These are phyloP conservation scores for Viola odorata DNA, from an alignment of 345 rosid genomes.

Conservation along the genomic window DNA sequence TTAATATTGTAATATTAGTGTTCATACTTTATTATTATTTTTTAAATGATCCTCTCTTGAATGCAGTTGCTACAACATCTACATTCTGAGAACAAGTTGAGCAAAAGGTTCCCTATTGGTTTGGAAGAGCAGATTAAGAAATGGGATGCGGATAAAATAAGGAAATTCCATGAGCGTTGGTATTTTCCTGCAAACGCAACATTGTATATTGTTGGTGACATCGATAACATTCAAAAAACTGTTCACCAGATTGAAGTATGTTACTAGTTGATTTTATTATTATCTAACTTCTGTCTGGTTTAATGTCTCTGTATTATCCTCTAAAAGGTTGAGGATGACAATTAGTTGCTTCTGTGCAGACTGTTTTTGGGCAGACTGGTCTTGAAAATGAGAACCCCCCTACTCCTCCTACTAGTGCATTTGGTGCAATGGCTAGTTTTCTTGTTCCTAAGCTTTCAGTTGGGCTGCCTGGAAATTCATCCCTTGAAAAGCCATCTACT, in stretches of 20 bases:
- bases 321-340: slow-evolving; percentile 5
- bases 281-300: neutral
- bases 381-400: slow-evolving; percentile 49
- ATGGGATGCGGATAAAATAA: slow-evolving; percentile 98
- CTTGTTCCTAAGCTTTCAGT: slow-evolving; percentile 93
- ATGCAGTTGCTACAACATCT: slow-evolving; percentile 83
- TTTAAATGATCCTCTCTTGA: slow-evolving; percentile 15
- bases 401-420: slow-evolving; percentile 64
- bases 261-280: slow-evolving; percentile 13
- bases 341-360: slow-evolving; percentile 40
- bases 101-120: slow-evolving; percentile 97
- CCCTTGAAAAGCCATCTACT: slow-evolving; percentile 54
- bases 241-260: slow-evolving; percentile 79
- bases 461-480: slow-evolving; percentile 71
- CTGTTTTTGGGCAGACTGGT: slow-evolving; percentile 68
- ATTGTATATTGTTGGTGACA: slow-evolving; percentile 91
- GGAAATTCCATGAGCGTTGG: slow-evolving; percentile 99
- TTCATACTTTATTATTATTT: neutral
- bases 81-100: slow-evolving; percentile 97
- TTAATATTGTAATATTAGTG: slow-evolving; percentile 9
- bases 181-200: slow-evolving; percentile 98
- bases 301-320: neutral
- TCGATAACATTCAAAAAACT: slow-evolving; percentile 60
- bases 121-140: slow-evolving; percentile 96
- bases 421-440: slow-evolving; percentile 98